A percentile compares a stretch with the other conserved stretches of the same genome.
Conservation (phyloP, 1,284 basidiomycete genomes). For the Hortiboletus rubellus region DNA sequence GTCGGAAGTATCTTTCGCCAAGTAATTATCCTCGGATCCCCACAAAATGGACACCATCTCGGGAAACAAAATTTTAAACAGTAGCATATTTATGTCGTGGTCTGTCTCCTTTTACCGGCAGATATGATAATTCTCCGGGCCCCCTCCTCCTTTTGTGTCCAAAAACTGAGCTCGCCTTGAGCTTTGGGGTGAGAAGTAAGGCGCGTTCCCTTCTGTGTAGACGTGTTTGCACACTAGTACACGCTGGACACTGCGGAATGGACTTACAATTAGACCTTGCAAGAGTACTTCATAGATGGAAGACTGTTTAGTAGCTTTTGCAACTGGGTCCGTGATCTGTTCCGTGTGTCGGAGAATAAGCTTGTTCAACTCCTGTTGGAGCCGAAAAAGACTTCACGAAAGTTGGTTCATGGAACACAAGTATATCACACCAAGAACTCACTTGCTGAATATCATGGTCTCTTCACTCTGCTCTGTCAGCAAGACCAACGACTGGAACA, state of each 20-base stretch:
- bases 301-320: conserved; percentile 69
- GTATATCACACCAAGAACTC: conserved; percentile 22
- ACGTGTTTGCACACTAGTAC: conserved; percentile 3
- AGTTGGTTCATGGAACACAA: not conserved
- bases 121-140: conserved; percentile 55
- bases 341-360: conserved; percentile 74
- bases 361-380: conserved; percentile 82
- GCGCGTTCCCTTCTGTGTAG: conserved; percentile 47
- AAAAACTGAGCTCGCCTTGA: conserved; percentile 58
- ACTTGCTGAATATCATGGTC: conserved; percentile 95
- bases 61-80: conserved; percentile 10
- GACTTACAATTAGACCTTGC: conserved; percentile 73
- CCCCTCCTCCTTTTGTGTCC: conserved; percentile 59
- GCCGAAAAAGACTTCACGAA: conserved; percentile 67
- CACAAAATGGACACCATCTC: conserved; percentile 16
- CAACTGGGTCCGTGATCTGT: conserved; percentile 61
- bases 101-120: conserved; percentile 34
- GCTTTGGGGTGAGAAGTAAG: conserved; percentile 56
- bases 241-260: not conserved
- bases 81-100: conserved; percentile 19
- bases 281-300: conserved; percentile 76
- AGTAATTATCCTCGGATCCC: conserved; percentile 26
- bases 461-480: conserved; percentile 85
- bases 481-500: conserved; percentile 80
- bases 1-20: conserved; percentile 7